Base-by-base conservation (phyloP, 2,329 filamentous ascomycete genomes). In the Trichothecium roseum region DNA sequence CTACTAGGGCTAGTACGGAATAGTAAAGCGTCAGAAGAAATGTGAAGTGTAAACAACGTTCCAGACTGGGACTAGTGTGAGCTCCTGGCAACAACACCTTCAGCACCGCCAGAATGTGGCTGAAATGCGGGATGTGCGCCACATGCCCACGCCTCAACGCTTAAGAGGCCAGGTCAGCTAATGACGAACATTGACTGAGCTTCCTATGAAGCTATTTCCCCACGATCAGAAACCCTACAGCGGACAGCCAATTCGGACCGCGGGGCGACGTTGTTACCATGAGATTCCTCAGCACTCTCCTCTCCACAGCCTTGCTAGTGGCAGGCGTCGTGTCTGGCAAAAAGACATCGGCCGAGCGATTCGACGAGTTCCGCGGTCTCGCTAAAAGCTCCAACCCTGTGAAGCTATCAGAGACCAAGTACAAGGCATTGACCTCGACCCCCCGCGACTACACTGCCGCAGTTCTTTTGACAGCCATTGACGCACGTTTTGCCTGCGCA, bases 401-500 rank as follows among this genome's bases (percentile, higher is more conserved):
- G 53, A 85, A 85, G 64, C 76, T 98, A 46, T 72, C 80, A 57
- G 87, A 94, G 57, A 61, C 63, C 17, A 66, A 70, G 32, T 98
- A 91, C 68, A 70, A 74, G 46, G 73, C 83, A 45, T 64, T 96
- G 46, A 94, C 84, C 3, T 63, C 74, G 13, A 62, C 74, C 1
- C 86, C 88, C 10, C 78, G 91, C 46, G 84, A 98, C 60, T 94
- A 95, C 58, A 78, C 78, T 28, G 72, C 83, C 18, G 81, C 79
- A 3, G 73, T 98, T 3, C 73, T 98, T 12, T 66, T 98, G 45
- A 98, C 91, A 1, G 91, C 91, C 27, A 63, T 88, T 50, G 88
- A 94, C 45, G 53, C 78, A 22, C 76, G 85, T 39, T 95, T 84
- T 54, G 84, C 83, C 40, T 98, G 91, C 57, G 68, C 78, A 45